Conservation (phyloP, 1,284 basidiomycete species). For the Rhodofomes roseus region DNA sequence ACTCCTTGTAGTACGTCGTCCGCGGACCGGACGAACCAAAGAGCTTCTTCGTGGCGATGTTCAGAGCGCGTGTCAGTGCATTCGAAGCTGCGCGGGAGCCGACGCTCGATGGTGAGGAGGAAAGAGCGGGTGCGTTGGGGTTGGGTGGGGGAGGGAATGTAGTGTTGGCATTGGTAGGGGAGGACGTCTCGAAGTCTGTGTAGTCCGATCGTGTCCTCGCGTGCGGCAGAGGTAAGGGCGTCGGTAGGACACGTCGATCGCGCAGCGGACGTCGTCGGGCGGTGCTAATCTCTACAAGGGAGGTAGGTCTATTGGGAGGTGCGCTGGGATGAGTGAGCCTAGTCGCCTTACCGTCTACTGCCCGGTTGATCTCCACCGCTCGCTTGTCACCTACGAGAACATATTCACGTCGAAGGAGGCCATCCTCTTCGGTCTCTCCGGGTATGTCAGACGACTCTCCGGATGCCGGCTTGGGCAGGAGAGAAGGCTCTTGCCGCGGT, state of each 20-base stretch:
- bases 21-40: constrained; percentile 57
- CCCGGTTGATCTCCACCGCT: constrained; percentile 74
- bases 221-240: constrained; percentile 43
- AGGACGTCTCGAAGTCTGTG: constrained; percentile 26
- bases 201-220: constrained; percentile 33
- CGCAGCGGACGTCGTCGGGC: constrained; percentile 55
- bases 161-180: constrained; percentile 32
- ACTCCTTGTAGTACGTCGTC: constrained; percentile 25
- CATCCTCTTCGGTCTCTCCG: constrained; percentile 81
- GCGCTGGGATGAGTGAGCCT: background rate
- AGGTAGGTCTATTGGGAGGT: constrained; percentile 6
- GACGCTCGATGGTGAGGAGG: constrained; percentile 61
- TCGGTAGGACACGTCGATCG: constrained; percentile 39
- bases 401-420: constrained; percentile 69
- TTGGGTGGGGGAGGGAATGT: constrained; percentile 66
- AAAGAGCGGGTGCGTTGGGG: constrained; percentile 40
- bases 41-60: constrained; percentile 85
- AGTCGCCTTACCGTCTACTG: constrained; percentile 60
- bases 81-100: constrained; percentile 61
- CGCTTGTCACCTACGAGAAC: constrained; percentile 73
- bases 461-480: constrained; percentile 36
- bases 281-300: constrained; percentile 57
- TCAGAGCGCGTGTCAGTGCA: constrained; percentile 83
- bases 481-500: constrained; percentile 11
- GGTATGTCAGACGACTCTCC: constrained; percentile 69